phyloP scores from a whole-genome alignment of 1,284 basidiomycete genomes.

The Trichosporon faecale region DNA sequence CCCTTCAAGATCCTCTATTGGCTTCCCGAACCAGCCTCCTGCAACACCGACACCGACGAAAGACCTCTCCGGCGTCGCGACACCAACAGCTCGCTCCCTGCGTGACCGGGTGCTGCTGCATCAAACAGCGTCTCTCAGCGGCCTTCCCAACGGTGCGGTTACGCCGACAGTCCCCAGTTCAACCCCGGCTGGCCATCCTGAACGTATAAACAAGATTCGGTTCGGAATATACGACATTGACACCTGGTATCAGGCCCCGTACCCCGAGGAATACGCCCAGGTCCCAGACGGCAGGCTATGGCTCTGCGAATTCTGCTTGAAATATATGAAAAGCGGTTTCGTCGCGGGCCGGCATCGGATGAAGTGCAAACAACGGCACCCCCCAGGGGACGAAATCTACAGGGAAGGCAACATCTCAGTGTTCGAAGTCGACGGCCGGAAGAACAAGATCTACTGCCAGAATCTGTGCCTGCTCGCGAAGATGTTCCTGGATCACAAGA shows the following conservation, averaged over 20 bases:
- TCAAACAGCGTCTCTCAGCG: slow-evolving; percentile 28
- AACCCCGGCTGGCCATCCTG: slow-evolving; percentile 20
- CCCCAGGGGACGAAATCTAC: slow-evolving; percentile 98
- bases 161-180: slow-evolving; percentile 9
- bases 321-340: slow-evolving; percentile 96
- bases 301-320: slow-evolving; percentile 97
- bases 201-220: slow-evolving; percentile 74
- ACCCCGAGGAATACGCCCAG: slow-evolving; percentile 94
- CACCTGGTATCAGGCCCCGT: slow-evolving; percentile 98
- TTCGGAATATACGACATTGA: slow-evolving; percentile 95
- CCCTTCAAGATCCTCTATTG: slow-evolving; percentile 9
- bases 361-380: slow-evolving; percentile 92
- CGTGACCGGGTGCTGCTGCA: slow-evolving; percentile 43
- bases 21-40: slow-evolving; percentile 10
- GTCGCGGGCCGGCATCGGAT: slow-evolving; percentile 83
- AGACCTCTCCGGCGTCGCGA: neutral
- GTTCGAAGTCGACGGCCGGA: slow-evolving; percentile 96
- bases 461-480: slow-evolving; percentile 98
- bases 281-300: slow-evolving; percentile 90
- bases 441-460: slow-evolving; percentile 99
- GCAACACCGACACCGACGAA: neutral
- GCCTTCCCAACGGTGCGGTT: slow-evolving; percentile 10
- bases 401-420: slow-evolving; percentile 83
- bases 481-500: slow-evolving; percentile 99
- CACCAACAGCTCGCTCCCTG: slow-evolving; percentile 34